Evolutionary conservation across 116 monocot species (phyloP), one percentile per base, ranked within the genome.

Genomic region (Trichopus zeylanicus): DNA sequence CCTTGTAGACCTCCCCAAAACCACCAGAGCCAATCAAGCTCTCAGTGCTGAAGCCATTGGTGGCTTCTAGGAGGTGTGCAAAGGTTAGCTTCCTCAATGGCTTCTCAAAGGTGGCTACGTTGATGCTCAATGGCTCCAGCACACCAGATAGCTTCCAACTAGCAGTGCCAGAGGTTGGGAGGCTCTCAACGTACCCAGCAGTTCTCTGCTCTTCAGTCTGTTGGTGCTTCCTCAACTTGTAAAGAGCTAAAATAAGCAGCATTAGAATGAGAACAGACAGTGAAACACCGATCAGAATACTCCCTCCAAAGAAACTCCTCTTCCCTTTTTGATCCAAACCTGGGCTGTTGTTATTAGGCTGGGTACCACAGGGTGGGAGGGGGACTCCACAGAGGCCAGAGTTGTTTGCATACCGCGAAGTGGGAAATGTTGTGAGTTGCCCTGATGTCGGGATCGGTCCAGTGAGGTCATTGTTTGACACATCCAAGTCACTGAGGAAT

Each of bases 21-120:
- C 97, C 97, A 9, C 97, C 97, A 0, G 82, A 84, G 0, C 97
- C 97, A 23, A 97, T 84, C n/a, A 97, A 64, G 53, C 67, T 87
- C 1, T 81, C 97, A 13, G 75, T 48, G 56, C 84, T 68, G 84
- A 97, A 97, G 20, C 84, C 81, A 34, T 91, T 83, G 18, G 97
- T 97, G 29, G 97, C 91, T 65, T 97, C 87, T 1, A 97, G 62
- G 25, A 97, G 70, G 55, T 91, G 67, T 0, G 87, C 84, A 39
- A 97, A 91, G 7, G 87, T 97, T 13, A 97, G 71, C 64, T 76
- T 78, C 60, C 79, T 54, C 53, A 95, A 55, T 0, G 83, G 87
- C 55, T 90, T 94, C 70, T 87, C 87, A 55, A 95, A 95, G 7
- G 86, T 70, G 1, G 89, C 81, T 0, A 95, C 70, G 46, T 83